Evolutionary conservation across 2,329 filamentous ascomycete genomes (phyloP).

Genomic region (Berkeleyomyces basicola): DNA sequence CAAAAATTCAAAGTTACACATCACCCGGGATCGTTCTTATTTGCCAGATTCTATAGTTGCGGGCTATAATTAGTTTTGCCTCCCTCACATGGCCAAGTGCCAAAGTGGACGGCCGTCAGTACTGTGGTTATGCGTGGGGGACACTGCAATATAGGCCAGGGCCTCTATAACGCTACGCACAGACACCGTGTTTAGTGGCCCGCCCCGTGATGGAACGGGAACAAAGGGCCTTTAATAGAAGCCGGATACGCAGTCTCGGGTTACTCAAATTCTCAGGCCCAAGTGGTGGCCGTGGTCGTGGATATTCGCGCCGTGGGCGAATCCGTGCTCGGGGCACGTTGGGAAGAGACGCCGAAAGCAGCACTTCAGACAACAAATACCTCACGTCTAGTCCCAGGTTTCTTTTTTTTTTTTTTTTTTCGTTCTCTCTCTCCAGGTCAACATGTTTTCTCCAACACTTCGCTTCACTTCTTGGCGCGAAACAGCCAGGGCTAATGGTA

Average conservation of each 20-base stretch:
- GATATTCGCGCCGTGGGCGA: too few relatives aligned
- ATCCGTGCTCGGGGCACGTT: too few relatives aligned
- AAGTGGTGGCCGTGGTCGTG: not conserved
- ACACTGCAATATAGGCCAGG: not conserved
- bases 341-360: not conserved
- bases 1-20: too few relatives aligned
- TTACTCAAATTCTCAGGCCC: too few relatives aligned
- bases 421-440: not conserved
- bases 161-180: not conserved
- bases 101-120: not conserved
- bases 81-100: too few relatives aligned
- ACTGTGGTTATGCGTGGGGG: not conserved
- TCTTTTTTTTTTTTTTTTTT: not conserved
- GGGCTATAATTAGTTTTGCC: too few relatives aligned
- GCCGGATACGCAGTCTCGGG: not conserved
- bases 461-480: not conserved
- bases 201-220: not conserved
- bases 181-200: not conserved
- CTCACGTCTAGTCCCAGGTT: not conserved
- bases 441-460: not conserved
- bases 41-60: too few relatives aligned
- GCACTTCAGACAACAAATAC: not conserved
- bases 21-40: too few relatives aligned
- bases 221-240: not conserved
- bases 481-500: not conserved